Percentiles rank a stretch among this genome's conserved stretches.
These are phyloP conservation scores for Durio zibethinus DNA, from an alignment of 345 rosid species.

Conservation along the genomic window DNA sequence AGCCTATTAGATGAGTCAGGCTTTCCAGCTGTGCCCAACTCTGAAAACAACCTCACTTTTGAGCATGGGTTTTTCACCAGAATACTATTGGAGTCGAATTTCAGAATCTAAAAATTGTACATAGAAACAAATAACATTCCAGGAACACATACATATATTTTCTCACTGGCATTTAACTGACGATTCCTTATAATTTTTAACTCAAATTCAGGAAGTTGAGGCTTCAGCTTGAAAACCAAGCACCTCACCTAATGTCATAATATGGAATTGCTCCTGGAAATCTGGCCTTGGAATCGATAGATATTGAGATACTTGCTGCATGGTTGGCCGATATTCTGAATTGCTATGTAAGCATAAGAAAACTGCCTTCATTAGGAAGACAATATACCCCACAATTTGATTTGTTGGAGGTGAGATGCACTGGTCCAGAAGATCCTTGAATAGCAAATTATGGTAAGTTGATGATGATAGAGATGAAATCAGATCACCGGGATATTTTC, in stretches of 20 bases:
- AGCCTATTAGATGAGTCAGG: not conserved
- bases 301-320: not conserved
- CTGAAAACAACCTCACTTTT: not conserved
- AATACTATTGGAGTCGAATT: not conserved
- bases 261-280: not conserved
- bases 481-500: not conserved
- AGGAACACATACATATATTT: not conserved
- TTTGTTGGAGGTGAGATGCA: not conserved
- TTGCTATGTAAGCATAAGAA: not conserved
- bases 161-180: not conserved
- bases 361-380: not conserved
- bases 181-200: not conserved
- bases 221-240: not conserved
- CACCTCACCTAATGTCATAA: not conserved
- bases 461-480: not conserved
- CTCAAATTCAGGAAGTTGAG: not conserved
- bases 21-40: not conserved
- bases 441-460: not conserved
- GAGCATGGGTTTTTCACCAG: not conserved
- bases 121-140: not conserved
- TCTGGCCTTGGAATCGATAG: not conserved
- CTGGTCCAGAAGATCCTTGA: not conserved
- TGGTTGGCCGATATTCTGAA: not conserved
- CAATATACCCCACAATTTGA: not conserved
- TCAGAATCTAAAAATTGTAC: not conserved